Conservation (phyloP, 257 asterid species). For the Nyctanthes arbortristis region DNA sequence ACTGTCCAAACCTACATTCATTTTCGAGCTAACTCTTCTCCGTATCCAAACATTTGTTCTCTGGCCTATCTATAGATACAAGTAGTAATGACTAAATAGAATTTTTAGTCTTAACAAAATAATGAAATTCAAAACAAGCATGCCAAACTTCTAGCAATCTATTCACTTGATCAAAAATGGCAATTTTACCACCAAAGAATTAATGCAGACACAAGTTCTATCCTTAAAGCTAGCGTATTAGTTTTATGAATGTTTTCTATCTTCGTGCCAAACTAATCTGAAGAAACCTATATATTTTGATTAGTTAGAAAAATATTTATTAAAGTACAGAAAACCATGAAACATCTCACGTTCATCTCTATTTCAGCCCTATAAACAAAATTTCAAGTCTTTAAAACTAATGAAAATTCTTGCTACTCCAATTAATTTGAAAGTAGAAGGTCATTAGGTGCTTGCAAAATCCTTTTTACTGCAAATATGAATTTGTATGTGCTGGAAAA, state of each 20-base stretch:
- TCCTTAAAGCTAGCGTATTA: background rate
- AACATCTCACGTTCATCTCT: no score
- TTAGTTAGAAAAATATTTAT: no score
- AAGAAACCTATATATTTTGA: no score
- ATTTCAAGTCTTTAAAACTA: background rate
- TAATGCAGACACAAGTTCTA: background rate
- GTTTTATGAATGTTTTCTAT: no score
- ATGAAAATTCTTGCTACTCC: background rate
- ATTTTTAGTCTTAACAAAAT: background rate
- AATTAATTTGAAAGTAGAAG: background rate
- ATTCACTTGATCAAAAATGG: background rate
- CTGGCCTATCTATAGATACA: constrained; percentile 79
- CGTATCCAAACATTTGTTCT: constrained; percentile 85
- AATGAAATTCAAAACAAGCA: no score
- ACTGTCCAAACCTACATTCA: constrained; percentile 73
- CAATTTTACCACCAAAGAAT: background rate
- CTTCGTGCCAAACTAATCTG: no score
- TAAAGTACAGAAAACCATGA: no score
- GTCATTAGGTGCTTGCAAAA: background rate
- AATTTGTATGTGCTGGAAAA: background rate
- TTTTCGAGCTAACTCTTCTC: constrained; percentile 91
- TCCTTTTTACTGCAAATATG: background rate
- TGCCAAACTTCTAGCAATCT: background rate
- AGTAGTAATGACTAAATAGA: background rate
- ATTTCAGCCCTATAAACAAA: no score